Evolutionary conservation across 164 flowering plant genomes (phyloP).

Genomic region (Vitis rupestris): DNA sequence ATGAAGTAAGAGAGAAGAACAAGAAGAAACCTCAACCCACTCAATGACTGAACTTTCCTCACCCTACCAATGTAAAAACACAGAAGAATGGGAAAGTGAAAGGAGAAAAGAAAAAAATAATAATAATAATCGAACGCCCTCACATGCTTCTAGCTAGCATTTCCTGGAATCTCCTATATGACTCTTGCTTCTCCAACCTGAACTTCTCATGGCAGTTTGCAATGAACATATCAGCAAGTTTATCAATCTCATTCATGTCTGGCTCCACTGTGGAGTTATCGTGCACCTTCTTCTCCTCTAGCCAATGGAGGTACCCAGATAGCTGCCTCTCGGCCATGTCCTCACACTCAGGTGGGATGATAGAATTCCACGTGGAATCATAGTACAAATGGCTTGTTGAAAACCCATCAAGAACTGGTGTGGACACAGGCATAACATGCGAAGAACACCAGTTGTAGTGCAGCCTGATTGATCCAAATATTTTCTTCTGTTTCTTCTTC

Average conservation of each 20-base stretch:
- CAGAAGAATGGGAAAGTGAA: conserved; percentile 11
- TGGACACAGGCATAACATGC: conserved; percentile 55
- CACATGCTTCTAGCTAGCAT: conserved; percentile 89
- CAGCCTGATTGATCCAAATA: conserved; percentile 63
- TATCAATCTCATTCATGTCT: conserved; percentile 64
- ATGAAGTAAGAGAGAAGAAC: neutral
- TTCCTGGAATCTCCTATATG: conserved; percentile 85
- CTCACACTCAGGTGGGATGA: conserved; percentile 19
- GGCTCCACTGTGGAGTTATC: conserved; percentile 11
- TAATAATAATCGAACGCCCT: neutral
- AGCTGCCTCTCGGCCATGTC: conserved; percentile 34
- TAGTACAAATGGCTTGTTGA: conserved; percentile 34
- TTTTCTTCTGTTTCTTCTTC: conserved; percentile 32
- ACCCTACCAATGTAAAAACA: conserved; percentile 10
- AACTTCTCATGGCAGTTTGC: conserved; percentile 88
- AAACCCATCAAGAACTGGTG: conserved; percentile 25
- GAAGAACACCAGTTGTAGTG: conserved; percentile 87
- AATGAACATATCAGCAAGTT: conserved; percentile 86
- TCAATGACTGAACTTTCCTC: conserved; percentile 13
- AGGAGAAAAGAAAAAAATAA: neutral
- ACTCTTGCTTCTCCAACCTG: conserved; percentile 92
- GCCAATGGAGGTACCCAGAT: conserved; percentile 71
- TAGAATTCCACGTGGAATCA: conserved; percentile 63
- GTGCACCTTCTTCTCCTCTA: conserved; percentile 52
- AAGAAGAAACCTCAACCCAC: conserved; percentile 1